These are phyloP conservation scores for Cercospora sp. DNA, from an alignment of 2,329 filamentous ascomycete species.

Conservation along the genomic window DNA sequence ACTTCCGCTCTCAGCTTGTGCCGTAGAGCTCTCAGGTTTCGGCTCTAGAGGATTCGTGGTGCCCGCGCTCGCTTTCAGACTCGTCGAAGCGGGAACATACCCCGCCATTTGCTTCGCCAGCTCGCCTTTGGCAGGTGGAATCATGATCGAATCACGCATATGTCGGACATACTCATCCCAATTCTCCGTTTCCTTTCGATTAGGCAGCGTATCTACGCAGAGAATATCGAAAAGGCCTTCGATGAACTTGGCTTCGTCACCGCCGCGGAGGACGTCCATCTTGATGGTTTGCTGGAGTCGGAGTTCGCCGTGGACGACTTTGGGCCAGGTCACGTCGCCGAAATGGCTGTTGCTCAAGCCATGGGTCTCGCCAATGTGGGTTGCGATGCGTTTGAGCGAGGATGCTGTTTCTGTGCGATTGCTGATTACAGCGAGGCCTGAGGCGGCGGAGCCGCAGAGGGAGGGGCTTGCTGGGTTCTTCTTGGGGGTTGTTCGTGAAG, in stretches of 20 bases:
- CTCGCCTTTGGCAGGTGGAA: conserved; percentile 56
- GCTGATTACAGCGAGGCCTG: conserved; percentile 59
- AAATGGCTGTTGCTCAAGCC: conserved; percentile 64
- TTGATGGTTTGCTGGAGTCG: conserved; percentile 53
- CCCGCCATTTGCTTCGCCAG: conserved; percentile 43
- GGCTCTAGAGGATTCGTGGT: conserved; percentile 25
- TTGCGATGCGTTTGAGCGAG: conserved; percentile 54
- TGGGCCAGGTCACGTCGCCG: conserved; percentile 61
- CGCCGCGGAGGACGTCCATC: conserved; percentile 42
- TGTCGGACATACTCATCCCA: conserved; percentile 59
- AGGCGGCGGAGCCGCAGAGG: conserved; percentile 15
- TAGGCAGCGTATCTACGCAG: conserved; percentile 57
- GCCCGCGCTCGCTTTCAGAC: conserved; percentile 7
- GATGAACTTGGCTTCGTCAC: conserved; percentile 52
- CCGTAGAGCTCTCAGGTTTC: conserved; percentile 19
- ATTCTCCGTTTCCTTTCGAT: conserved; percentile 49
- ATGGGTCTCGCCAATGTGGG: conserved; percentile 52
- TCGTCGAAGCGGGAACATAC: conserved; percentile 30
- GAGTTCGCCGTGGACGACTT: conserved; percentile 59
- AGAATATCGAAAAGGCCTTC: conserved; percentile 55
- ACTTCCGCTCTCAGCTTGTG: not conserved
- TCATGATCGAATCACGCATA: conserved; percentile 61
- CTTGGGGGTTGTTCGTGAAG: not conserved
- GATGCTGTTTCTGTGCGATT: conserved; percentile 58
- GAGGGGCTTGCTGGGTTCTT: conserved; percentile 6